These are phyloP conservation scores for Phalaenopsis aphrodite DNA, from an alignment of 106 monocot species.

Conservation along the genomic window DNA sequence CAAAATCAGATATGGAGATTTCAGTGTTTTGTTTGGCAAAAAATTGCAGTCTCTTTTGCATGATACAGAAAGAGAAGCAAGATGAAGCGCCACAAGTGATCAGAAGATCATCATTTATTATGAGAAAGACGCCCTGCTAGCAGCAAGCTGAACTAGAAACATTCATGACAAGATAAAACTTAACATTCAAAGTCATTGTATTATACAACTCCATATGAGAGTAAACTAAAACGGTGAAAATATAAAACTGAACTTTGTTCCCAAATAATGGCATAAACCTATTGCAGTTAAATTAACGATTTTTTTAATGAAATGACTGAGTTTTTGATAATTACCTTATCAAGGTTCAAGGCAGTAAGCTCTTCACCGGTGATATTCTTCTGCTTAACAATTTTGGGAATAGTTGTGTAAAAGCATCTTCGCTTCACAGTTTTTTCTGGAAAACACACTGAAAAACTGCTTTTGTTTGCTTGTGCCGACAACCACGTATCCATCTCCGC, in stretches of 20 bases:
- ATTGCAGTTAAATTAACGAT: not conserved
- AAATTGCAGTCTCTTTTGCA: not conserved
- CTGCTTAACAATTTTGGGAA: conserved; percentile 64
- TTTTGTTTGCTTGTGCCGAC: conserved; percentile 42
- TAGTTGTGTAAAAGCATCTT: conserved; percentile 67
- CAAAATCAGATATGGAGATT: not conserved
- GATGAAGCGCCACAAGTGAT: not conserved
- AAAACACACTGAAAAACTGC: conserved; percentile 30
- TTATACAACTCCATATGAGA: not conserved
- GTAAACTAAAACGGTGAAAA: not conserved
- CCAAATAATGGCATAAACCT: not conserved
- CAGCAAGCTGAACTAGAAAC: not conserved
- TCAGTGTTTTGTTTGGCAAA: not conserved
- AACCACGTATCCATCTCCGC: conserved; percentile 41
- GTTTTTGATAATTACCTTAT: conserved; percentile 55
- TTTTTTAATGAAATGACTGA: not conserved
- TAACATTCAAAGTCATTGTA: not conserved
- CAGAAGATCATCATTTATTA: conserved; percentile 1
- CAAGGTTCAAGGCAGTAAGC: conserved; percentile 82
- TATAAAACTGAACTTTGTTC: not conserved
- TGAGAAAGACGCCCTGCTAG: not conserved
- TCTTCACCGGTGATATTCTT: conserved; percentile 46
- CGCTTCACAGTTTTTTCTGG: conserved; percentile 21
- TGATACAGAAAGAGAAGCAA: not conserved
- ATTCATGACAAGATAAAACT: not conserved